Percentiles rank a stretch among this genome's conserved stretches.
These are phyloP conservation scores for Paracamarosporium sp. DNA, from an alignment of 2,329 filamentous ascomycete species.

Conservation along the genomic window DNA sequence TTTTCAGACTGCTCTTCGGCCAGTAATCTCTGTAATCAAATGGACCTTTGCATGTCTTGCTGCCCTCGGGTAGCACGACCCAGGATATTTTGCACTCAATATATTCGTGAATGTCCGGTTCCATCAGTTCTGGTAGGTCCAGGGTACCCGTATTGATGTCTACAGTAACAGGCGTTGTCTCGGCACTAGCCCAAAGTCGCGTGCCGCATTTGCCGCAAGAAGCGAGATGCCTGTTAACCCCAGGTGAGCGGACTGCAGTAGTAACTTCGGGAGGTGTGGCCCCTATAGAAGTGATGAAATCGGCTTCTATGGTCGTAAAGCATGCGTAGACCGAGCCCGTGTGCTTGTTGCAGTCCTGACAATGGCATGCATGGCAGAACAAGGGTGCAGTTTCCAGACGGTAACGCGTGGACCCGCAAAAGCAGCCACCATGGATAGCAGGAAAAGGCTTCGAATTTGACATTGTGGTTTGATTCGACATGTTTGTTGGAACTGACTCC, in stretches of 20 bases:
- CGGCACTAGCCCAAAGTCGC: constrained; percentile 26
- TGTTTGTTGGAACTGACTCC: neutral
- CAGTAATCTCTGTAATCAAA: constrained; percentile 23
- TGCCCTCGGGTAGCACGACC: constrained; percentile 31
- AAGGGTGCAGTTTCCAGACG: constrained; percentile 35
- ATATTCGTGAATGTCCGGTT: constrained; percentile 37
- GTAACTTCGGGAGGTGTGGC: constrained; percentile 15
- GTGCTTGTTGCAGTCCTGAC: constrained; percentile 33
- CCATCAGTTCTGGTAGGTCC: constrained; percentile 36
- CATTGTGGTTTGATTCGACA: constrained; percentile 8
- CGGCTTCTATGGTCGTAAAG: constrained; percentile 31
- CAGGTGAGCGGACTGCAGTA: neutral
- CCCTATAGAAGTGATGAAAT: constrained; percentile 27
- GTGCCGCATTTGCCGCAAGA: constrained; percentile 31
- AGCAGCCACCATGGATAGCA: constrained; percentile 35
- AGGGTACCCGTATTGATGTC: constrained; percentile 33
- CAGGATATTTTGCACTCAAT: constrained; percentile 38
- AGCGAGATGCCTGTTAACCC: constrained; percentile 1
- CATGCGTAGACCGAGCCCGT: constrained; percentile 32
- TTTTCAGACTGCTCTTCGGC: constrained; percentile 37
- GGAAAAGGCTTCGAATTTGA: constrained; percentile 28
- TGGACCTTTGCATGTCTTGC: constrained; percentile 19
- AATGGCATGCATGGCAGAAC: constrained; percentile 41
- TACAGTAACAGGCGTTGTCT: constrained; percentile 9
- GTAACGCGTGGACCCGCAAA: constrained; percentile 31